Evolutionary conservation across 2,329 filamentous ascomycete species (phyloP), one percentile per base, ranked within the genome.

Genomic region (Hysterium pulicare): DNA sequence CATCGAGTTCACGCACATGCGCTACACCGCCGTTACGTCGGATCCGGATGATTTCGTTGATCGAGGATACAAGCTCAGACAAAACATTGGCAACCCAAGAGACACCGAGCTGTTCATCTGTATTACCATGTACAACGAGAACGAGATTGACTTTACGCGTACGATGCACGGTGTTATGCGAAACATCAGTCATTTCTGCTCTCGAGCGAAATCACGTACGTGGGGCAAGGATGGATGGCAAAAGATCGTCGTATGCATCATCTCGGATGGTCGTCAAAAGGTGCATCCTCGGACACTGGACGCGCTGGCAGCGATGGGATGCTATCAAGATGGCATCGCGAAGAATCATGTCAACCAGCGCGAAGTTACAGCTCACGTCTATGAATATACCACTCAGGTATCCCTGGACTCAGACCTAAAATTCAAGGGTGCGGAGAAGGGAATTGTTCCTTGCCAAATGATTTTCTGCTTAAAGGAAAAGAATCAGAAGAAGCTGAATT

Each of bases 91-190:
- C 34, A 79, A 74, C 44, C 75, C 83, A 21, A 82, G 93, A 49
- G 90, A 97, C 67, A 97, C 91, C 0, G 93, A 98, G 68, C 73
- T 98, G 6, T 93, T 97, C 65, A 95, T 98, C 57, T 95, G 90
- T 64, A 76, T 98, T 48, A 98, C 93, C 56, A 97, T 97, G 93
- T 97, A 96, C 74, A 98, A 98, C 68, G 93, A 98, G 70, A 87
- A 96, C 68, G 93, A 97, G 63, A 88, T 95, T 57, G 82, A 90
- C 61, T 98, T 98, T 58, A 96, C 93, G 5, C 82, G 93, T 35
- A 98, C 93, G 1, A 97, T 98, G 91, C 89, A 97, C 66, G 93
- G 91, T 42, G 88, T 98, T 43, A 95, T 98, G 87, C 90, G 94
- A 67, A 98, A 98, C 65, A 91, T 98, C 57, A 83, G 87, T 11